A percentile compares a stretch with the other conserved stretches of the same genome.
Evolutionary conservation across 768 basidiomycete genomes (phyloP).

Genomic region (Mycena kentingensis): DNA sequence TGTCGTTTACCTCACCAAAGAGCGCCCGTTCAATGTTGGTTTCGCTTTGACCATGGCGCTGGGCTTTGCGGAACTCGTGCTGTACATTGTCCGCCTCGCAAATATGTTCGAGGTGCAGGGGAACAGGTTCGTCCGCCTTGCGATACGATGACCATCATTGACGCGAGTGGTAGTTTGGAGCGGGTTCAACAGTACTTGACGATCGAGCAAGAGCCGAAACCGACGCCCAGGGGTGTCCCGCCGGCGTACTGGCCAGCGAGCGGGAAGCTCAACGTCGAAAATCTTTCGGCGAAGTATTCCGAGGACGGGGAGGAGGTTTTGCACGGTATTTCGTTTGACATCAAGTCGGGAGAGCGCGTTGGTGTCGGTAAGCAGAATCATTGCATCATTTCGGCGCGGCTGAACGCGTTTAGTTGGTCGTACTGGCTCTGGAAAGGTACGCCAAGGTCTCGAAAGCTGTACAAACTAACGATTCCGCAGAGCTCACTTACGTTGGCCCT

Average conservation of each 20-base stretch:
- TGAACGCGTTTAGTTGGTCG: conserved; percentile 41
- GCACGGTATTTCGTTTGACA: conserved; percentile 32
- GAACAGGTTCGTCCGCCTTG: conserved; percentile 11
- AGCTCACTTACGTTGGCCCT: conserved; percentile 62
- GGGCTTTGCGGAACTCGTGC: conserved; percentile 46
- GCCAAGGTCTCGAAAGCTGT: background rate
- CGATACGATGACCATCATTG: conserved; percentile 29
- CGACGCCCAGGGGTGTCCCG: conserved; percentile 45
- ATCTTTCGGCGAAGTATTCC: conserved; percentile 58
- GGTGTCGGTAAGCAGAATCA: conserved; percentile 34
- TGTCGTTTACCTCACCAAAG: conserved; percentile 37
- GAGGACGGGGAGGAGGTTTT: conserved; percentile 50
- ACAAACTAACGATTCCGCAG: conserved; percentile 24
- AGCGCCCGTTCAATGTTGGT: conserved; percentile 35
- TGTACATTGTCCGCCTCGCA: conserved; percentile 30
- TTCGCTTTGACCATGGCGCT: conserved; percentile 45
- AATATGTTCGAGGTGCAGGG: conserved; percentile 33
- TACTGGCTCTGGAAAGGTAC: conserved; percentile 49
- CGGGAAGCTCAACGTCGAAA: conserved; percentile 55
- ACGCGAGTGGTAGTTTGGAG: conserved; percentile 37
- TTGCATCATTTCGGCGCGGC: conserved; percentile 27
- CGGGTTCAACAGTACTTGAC: conserved; percentile 33
- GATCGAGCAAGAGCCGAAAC: conserved; percentile 52
- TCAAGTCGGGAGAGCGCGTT: conserved; percentile 46
- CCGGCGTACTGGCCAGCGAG: conserved; percentile 70